Percentiles rank a stretch among this genome's conserved stretches.
Evolutionary conservation across 2,329 filamentous ascomycete genomes (phyloP).

Genomic region (Sarocladium kiliense): DNA sequence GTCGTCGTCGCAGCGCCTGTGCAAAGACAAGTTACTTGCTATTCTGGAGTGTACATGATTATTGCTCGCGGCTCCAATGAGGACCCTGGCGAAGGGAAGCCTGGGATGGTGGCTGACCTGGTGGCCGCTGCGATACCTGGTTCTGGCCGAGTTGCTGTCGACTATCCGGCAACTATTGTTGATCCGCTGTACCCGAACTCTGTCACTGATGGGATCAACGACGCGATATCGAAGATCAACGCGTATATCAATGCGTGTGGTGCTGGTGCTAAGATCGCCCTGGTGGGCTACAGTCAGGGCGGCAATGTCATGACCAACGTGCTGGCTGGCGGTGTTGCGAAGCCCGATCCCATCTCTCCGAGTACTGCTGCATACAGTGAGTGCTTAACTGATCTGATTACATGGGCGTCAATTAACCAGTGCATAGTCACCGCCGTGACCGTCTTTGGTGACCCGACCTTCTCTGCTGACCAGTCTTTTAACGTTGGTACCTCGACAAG

Average conservation of each 20-base stretch:
- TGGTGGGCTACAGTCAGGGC: conserved; percentile 13
- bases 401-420: too few species aligned
- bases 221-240: conserved; percentile 11
- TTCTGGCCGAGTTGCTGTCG: conserved; percentile 12
- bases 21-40: conserved; percentile 8
- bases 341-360: conserved; percentile 11
- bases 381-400: not conserved
- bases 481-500: conserved; percentile 8
- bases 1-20: conserved; percentile 9
- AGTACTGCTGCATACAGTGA: conserved; percentile 11
- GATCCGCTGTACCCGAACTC: conserved; percentile 10
- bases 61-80: conserved; percentile 12
- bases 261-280: conserved; percentile 9
- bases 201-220: conserved; percentile 11
- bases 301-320: conserved; percentile 13
- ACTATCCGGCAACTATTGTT: conserved; percentile 12
- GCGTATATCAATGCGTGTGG: conserved; percentile 12
- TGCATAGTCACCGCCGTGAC: conserved; percentile 11
- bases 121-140: conserved; percentile 10
- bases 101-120: conserved; percentile 6
- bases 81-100: conserved; percentile 10
- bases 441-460: conserved; percentile 13
- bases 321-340: conserved; percentile 11
- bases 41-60: conserved; percentile 13
- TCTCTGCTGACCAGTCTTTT: conserved; percentile 11